These are phyloP conservation scores for Huiozyma naganishii DNA, from an alignment of 805 yeast genomes.

Conservation along the genomic window DNA sequence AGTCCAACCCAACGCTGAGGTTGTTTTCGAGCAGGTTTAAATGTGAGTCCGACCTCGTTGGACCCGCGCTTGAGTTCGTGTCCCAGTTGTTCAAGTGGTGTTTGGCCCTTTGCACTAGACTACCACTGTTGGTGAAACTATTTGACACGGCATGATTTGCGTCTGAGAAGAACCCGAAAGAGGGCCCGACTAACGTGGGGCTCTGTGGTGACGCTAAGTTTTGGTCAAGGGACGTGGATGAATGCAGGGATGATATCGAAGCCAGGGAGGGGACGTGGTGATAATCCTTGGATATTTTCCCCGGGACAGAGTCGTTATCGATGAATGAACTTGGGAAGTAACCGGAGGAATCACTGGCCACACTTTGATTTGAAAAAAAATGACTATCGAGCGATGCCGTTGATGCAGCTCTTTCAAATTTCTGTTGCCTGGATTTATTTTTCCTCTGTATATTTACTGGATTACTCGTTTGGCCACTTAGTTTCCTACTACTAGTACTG, in stretches of 20 bases:
- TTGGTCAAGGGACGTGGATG: constrained; percentile 25
- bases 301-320: constrained; percentile 13
- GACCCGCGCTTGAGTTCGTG: constrained; percentile 8
- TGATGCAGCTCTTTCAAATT: constrained; percentile 7
- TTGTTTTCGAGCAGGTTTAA: constrained; percentile 8
- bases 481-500: constrained; percentile 3
- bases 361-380: constrained; percentile 6
- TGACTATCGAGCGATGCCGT: constrained; percentile 10
- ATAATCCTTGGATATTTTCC: constrained; percentile 23
- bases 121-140: background rate
- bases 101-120: background rate
- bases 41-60: constrained; percentile 13
- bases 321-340: constrained; percentile 9
- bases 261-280: constrained; percentile 22
- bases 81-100: constrained; percentile 10
- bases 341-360: constrained; percentile 9
- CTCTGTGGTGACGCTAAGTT: constrained; percentile 22
- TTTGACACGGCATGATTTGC: background rate
- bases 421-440: background rate
- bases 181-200: constrained; percentile 14
- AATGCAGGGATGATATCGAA: constrained; percentile 25
- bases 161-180: constrained; percentile 8
- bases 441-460: constrained; percentile 3
- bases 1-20: background rate
- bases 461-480: background rate